A percentile compares a stretch with the other conserved stretches of the same genome.
Conservation (phyloP, 2,329 filamentous ascomycete species). For the Clonostachys rhizophaga region DNA sequence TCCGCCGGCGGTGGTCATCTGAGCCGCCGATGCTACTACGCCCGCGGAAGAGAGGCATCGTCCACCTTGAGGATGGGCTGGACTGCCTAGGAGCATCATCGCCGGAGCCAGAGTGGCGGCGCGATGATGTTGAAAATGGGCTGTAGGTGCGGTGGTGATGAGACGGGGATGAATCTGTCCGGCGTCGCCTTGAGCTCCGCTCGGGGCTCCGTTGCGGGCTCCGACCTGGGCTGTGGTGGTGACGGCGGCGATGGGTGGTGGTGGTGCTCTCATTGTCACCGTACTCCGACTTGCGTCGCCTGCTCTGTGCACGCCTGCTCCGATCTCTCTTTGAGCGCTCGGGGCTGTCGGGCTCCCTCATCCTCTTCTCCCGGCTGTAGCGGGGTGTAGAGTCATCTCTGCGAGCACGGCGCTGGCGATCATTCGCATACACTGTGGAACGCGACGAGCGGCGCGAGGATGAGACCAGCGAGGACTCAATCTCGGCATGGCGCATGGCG, state of each 20-base stretch:
- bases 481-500: too few relatives aligned
- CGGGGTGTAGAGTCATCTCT: too few relatives aligned
- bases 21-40: not conserved
- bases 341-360: not conserved
- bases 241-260: not conserved
- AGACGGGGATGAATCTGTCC: not conserved
- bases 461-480: too few relatives aligned
- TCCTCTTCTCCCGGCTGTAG: not conserved
- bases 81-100: not conserved
- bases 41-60: not conserved
- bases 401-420: too few relatives aligned
- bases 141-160: not conserved
- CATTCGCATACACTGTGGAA: too few relatives aligned
- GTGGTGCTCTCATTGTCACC: not conserved
- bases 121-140: not conserved
- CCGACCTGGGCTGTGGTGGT: not conserved
- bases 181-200: not conserved
- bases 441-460: too few relatives aligned
- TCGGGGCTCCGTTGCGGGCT: not conserved
- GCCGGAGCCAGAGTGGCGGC: not conserved
- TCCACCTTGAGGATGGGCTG: not conserved
- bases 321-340: not conserved
- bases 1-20: not conserved
- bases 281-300: not conserved
- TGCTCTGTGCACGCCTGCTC: not conserved